Evolutionary conservation across 257 asterid species (phyloP), one percentile per base, ranked within the genome.

Genomic region (Plantago elongata): DNA sequence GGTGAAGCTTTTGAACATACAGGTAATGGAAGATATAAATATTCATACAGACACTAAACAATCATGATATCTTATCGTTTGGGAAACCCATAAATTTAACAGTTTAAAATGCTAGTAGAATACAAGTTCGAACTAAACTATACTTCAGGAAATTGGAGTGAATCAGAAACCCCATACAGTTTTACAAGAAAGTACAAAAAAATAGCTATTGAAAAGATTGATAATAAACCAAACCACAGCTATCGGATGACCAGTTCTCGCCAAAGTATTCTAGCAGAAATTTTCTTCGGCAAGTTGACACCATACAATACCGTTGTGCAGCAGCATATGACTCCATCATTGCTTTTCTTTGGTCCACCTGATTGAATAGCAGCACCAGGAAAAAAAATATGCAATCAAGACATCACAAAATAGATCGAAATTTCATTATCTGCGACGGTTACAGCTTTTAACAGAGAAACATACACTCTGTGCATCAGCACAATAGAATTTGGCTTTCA

Each of bases 271-370:
- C 87, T 72, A 91, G 78, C 71, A 91, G 76, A 86, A 60, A 88
- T 72, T 86, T 84, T 78, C 98, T 84, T 81, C 98, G 81, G 81
- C 98, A 91, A 62, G 86, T 79, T 81, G 96, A 75, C 78, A 70
- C 79, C 79, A 73, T 72, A 83, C 95, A 91, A 67, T 81, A 91
- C 67, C 66, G 90, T 65, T 83, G 89, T 43, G 98, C 98, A 34
- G 92, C 86, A 50, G 55, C 60, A 73, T 79, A 78, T 62, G 98
- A 84, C 78, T 88, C 95, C 83, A 83, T 44, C 70, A 88, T 84
- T 70, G 94, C 86, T 75, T 75, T 81, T 74, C 88, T 81, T 79
- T 91, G 98, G 54, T 72, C 84, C 61, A 79, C 87, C 98, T 91
- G 83, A 56, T 67, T 22, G 59, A 52, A 63, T 56, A 57, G 59